These are phyloP conservation scores for Suillus discolor DNA, from an alignment of 768 basidiomycete species.

Conservation along the genomic window DNA sequence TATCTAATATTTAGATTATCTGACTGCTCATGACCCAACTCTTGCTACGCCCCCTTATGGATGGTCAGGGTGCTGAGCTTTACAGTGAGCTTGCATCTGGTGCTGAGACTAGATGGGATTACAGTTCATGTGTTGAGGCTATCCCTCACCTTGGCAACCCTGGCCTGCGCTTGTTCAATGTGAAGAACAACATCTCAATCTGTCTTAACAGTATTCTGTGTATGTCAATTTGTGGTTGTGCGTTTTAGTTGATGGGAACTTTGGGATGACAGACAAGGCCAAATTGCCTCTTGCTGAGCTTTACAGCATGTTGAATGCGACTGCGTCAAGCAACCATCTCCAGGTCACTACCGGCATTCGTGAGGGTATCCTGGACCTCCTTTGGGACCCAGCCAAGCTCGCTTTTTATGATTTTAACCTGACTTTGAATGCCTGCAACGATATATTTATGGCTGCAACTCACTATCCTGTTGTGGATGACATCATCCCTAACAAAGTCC, in stretches of 20 bases:
- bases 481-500: conserved; percentile 76
- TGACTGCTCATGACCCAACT: conserved; percentile 69
- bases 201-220: conserved; percentile 87
- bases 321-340: conserved; percentile 51
- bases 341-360: conserved; percentile 59
- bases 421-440: conserved; percentile 63
- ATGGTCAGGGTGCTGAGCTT: conserved; percentile 58
- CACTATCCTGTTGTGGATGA: conserved; percentile 89
- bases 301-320: conserved; percentile 49
- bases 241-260: conserved; percentile 3
- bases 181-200: conserved; percentile 68
- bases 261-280: conserved; percentile 56
- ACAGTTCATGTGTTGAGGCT: conserved; percentile 47
- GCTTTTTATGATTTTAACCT: conserved; percentile 92
- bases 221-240: conserved; percentile 37
- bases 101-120: conserved; percentile 70
- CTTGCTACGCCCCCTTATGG: conserved; percentile 58
- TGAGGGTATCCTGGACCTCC: conserved; percentile 78
- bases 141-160: conserved; percentile 42
- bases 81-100: conserved; percentile 89
- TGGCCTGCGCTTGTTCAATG: conserved; percentile 70
- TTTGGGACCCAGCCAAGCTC: conserved; percentile 82
- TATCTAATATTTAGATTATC: conserved; percentile 72
- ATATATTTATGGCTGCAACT: conserved; percentile 70
- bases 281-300: conserved; percentile 62